A percentile compares a stretch with the other conserved stretches of the same genome.
Conservation (phyloP, 2,329 filamentous ascomycete genomes). For the Sporothrix humicola region DNA sequence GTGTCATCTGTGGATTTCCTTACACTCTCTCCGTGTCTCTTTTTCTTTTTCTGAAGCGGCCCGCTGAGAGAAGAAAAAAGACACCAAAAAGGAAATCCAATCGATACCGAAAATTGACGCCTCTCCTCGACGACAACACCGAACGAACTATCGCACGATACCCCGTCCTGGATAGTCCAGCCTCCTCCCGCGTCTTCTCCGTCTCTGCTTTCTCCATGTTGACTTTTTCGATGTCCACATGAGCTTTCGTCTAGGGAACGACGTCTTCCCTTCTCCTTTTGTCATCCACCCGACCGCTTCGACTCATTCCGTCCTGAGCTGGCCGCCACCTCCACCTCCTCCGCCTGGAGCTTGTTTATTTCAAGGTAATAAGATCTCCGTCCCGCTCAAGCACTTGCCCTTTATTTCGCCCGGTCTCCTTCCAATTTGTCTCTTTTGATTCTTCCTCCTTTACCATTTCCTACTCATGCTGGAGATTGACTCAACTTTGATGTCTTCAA, state of each 20-base stretch:
- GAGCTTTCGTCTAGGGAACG: neutral
- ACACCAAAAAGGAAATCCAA: slow-evolving; percentile 5
- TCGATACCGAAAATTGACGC: neutral
- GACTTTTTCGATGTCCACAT: slow-evolving; percentile 21
- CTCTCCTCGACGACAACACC: neutral
- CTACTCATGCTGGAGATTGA: neutral
- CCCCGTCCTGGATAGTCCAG: slow-evolving; percentile 5
- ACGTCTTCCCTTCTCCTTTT: neutral
- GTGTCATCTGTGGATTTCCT: neutral
- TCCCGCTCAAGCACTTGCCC: slow-evolving; percentile 21
- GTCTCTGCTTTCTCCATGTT: neutral
- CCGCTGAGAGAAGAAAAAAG: neutral
- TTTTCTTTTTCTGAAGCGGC: slow-evolving; percentile 11
- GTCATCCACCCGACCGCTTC: slow-evolving; percentile 22
- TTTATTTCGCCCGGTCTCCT: neutral
- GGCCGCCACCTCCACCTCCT: slow-evolving; percentile 28
- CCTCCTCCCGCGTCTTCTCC: neutral
- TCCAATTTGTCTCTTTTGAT: neutral
- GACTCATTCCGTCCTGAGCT: slow-evolving; percentile 25
- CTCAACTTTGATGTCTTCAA: neutral
- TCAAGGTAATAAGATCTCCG: slow-evolving; percentile 23
- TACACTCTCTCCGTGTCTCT: neutral
- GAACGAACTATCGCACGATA: neutral
- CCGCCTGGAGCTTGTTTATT: slow-evolving; percentile 18
- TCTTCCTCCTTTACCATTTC: neutral